Evolutionary conservation across 345 rosid genomes (phyloP).

Genomic region (Linum tenue): DNA sequence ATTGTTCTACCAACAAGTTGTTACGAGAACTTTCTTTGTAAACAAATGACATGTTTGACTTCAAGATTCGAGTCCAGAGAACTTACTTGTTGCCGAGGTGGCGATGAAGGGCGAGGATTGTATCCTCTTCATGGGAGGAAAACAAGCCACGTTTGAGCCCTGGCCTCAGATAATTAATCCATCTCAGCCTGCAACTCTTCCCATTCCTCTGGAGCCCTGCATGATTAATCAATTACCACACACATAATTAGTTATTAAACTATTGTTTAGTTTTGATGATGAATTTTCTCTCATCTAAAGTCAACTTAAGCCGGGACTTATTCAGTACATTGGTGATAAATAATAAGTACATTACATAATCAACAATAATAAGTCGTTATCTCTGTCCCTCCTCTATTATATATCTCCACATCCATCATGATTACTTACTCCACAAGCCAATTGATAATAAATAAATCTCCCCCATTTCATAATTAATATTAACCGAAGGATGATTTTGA

Average conservation of each 20-base stretch:
- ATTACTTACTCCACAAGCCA: too few relatives aligned
- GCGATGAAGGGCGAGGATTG: slow-evolving; percentile 53
- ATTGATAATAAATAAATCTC: too few relatives aligned
- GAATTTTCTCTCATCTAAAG: neutral
- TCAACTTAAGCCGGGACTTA: neutral
- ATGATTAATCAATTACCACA: neutral
- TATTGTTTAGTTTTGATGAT: neutral
- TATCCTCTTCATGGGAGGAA: slow-evolving; percentile 58
- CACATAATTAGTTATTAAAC: neutral
- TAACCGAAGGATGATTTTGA: too few relatives aligned
- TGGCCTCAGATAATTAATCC: slow-evolving; percentile 36
- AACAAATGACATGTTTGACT: too few relatives aligned
- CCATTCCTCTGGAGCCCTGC: slow-evolving; percentile 86
- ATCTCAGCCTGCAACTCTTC: slow-evolving; percentile 32
- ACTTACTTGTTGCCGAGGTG: slow-evolving; percentile 85
- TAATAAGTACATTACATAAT: too few relatives aligned
- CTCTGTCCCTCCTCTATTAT: too few relatives aligned
- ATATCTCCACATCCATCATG: too few relatives aligned
- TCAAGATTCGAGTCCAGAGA: neutral
- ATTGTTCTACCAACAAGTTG: too few relatives aligned
- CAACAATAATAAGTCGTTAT: too few relatives aligned
- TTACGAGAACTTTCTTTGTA: too few relatives aligned
- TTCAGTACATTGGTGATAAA: too few relatives aligned
- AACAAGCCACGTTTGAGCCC: slow-evolving; percentile 69
- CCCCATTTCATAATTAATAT: too few relatives aligned